A percentile compares a stretch with the other conserved stretches of the same genome.
These are phyloP conservation scores for Teunomyces panamensis DNA, from an alignment of 805 yeast genomes.

Conservation along the genomic window DNA sequence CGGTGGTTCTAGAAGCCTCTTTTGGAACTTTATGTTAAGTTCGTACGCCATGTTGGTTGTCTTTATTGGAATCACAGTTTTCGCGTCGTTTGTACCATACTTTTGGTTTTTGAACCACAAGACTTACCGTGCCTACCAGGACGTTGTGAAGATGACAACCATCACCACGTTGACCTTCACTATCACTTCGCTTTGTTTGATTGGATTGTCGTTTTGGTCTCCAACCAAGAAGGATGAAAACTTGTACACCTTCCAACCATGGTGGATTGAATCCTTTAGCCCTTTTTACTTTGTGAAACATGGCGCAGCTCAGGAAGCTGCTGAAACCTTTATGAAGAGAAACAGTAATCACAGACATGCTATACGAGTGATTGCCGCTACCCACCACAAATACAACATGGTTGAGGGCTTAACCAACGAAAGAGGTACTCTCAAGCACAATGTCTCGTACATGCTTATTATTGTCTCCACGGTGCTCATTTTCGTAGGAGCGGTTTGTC, in stretches of 20 bases:
- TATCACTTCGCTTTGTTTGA: constrained; percentile 14
- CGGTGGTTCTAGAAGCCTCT: constrained; percentile 16
- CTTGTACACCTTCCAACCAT: constrained; percentile 21
- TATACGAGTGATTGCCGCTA: constrained; percentile 20
- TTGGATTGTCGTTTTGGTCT: constrained; percentile 18
- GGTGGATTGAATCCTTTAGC: constrained; percentile 22
- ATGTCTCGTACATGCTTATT: constrained; percentile 10
- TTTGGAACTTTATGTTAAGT: constrained; percentile 13
- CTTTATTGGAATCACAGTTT: constrained; percentile 10
- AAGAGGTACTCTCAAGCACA: constrained; percentile 17
- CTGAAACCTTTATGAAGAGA: constrained; percentile 18
- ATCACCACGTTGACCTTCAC: constrained; percentile 14
- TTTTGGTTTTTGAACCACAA: constrained; percentile 5
- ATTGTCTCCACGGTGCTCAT: constrained; percentile 10
- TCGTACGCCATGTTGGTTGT: constrained; percentile 9
- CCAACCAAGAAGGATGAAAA: constrained; percentile 20
- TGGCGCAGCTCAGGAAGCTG: constrained; percentile 19
- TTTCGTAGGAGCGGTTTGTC: constrained; percentile 11
- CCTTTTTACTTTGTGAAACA: constrained; percentile 18
- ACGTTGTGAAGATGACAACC: constrained; percentile 10
- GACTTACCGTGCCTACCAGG: constrained; percentile 7
- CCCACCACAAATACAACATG: constrained; percentile 17
- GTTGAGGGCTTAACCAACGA: constrained; percentile 15
- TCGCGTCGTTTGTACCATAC: constrained; percentile 13
- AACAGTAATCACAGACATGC: constrained; percentile 21